phyloP scores from a whole-genome alignment of 345 rosid genomes.

The Cardamine resedifolia region DNA sequence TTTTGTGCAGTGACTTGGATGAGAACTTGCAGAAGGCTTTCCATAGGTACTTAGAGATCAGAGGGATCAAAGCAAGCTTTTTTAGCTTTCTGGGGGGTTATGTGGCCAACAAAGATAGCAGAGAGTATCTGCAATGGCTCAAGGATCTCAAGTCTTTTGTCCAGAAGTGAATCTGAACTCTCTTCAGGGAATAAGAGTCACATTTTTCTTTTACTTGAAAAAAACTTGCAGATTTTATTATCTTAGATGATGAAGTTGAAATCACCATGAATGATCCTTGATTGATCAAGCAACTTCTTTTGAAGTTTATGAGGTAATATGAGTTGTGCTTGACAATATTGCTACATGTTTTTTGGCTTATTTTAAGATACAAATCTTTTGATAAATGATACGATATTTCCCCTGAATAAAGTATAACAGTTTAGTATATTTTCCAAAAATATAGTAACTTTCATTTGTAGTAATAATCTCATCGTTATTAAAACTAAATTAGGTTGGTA shows the following conservation, averaged over 20 bases:
- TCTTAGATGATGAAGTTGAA: not conserved
- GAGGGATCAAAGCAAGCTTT: conserved; percentile 59
- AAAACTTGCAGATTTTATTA: not conserved
- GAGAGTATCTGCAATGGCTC: conserved; percentile 63
- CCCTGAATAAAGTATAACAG: not conserved
- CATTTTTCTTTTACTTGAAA: not conserved
- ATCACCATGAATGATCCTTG: conserved; percentile 5
- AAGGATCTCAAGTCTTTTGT: conserved; percentile 53
- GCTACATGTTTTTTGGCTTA: not conserved
- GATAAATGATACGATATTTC: not conserved
- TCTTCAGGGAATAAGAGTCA: conserved; percentile 7
- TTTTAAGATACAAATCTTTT: not conserved
- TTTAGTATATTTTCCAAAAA: not conserved
- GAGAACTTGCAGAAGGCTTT: conserved; percentile 70
- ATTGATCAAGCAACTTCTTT: not conserved
- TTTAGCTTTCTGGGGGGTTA: conserved; percentile 48
- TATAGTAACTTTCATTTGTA: not conserved
- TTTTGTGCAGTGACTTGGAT: conserved; percentile 57
- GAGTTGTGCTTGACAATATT: not conserved
- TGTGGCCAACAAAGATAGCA: conserved; percentile 55
- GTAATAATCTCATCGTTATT: not conserved
- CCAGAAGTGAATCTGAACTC: conserved; percentile 36
- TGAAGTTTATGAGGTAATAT: not conserved
- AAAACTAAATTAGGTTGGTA: no score
- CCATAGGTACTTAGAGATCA: conserved; percentile 56